Evolutionary conservation across 2,329 filamentous ascomycete species (phyloP), one percentile per base, ranked within the genome.

Genomic region (Ophiostoma triangulosporum): DNA sequence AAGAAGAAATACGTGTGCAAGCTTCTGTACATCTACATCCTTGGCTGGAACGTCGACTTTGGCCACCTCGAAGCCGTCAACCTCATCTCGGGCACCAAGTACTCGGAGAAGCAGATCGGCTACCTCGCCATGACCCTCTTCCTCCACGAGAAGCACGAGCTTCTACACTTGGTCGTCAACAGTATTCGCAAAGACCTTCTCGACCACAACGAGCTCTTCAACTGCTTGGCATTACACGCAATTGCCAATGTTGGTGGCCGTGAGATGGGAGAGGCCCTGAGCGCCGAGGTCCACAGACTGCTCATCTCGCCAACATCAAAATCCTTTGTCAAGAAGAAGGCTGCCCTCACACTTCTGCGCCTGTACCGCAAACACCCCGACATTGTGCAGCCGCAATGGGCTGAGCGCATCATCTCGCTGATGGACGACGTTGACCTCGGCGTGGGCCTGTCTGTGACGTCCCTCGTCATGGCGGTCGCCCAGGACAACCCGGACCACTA

Each of bases 1-100:
- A 96, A 94, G 76, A 98, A 98, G 79, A 98, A 98, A 86, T 98
- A 98, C 67, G 93, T 98, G 61, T 98, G 93, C 87, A 98, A 98
- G 82, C 81, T 98, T 61, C 76, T 98, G 57, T 98, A 98, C 69
- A 97, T 98, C 64, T 98, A 98, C 69, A 98, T 98, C 57, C 80
- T 98, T 60, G 93, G 93, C 49, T 98, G 93, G 86, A 91, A 98
- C 67, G 91, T 98, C 70, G 94, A 97, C 68, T 98, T 98, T 69
- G 93, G 93, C 54, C 93, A 98, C 66, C 81, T 98, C 61, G 93
- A 98, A 72, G 94, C 94, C 32, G 91, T 98, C 65, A 97, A 97
- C 65, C 80, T 98, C 64, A 94, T 98, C 62, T 96, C 91, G 27
- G 89, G 91, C 54, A 89, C 78, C 64, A 98, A 97, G 67, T 98